Evolutionary conservation across 306 rosid species (phyloP), one percentile per base, ranked within the genome.

Genomic region (Quercus variabilis): DNA sequence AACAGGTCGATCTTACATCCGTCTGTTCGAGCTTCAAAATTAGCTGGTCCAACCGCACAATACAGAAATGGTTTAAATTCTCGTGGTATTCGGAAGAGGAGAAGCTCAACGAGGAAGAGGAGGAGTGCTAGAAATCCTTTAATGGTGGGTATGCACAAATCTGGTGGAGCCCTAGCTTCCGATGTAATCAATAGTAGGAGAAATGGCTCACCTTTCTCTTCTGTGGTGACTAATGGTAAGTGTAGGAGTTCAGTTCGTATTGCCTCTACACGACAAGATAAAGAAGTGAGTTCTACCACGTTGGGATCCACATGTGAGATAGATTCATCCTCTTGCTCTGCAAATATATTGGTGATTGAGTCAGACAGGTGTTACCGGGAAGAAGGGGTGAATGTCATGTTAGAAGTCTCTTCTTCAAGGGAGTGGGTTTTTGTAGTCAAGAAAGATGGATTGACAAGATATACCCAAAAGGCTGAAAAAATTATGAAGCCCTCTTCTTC

Each of bases 381-480:
- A 60, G 89, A 76, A 70, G 94, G 91, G 21, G 89, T 80, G 21
- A 63, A 65, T 43, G 23, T 93, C n/a, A 69, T 74, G 86, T 58
- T 84, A 25, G 98, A 90, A 72, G 30, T 63, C 20, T 87, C 94
- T 4, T 76, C 82, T 18, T 79, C 89, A 17, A 82, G 84, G 71
- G 92, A 87, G 78, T 90, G 92, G 91, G 81, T 80, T 81, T 85
- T 93, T 56, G 87, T 76, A 4, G 85, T 88, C 19, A 93, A 89
- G 93, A 90, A 85, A 86, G 86, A 90, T 82, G 93, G 92, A 52
- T 62, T 68, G 65, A 79, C 86, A 0, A 81, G 87, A 76, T 88
- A 79, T 64, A 83, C 84, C 81, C 71, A 81, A 80, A 93, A 76
- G 83, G 89, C 95, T n/a, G 97, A 87, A 23, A 87, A 81, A 59